Evolutionary conservation across 169 alveolate species (phyloP), one percentile per base, ranked within the genome.

Genomic region (Eimeria necatrix): DNA sequence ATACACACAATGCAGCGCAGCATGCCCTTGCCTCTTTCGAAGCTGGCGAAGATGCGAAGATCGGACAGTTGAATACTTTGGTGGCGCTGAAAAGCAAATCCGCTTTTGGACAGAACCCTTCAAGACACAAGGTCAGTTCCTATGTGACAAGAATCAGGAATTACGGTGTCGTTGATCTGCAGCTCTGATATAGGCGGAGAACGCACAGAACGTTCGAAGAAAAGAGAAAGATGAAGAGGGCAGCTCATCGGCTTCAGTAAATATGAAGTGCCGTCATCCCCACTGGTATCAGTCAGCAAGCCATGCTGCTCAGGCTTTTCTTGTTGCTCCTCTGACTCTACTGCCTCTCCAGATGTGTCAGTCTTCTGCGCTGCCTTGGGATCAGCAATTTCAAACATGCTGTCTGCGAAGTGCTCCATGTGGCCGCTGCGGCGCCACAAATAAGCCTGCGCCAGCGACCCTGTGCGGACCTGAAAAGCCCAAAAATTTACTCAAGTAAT

Each of bases 391-490:
- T 24, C 74, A 26, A 93, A 97, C 97, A 98, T 96, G 95, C 98
- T 98, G 61, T 98, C 98, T 93, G 98, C 98, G 96, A 99, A 99
- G 97, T 98, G 99, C 90, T 98, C 98, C 97, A 99, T 99, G 98
- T 99, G 99, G 3, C 99, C 99, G 18, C 99, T 99, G 46, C 99
- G 98, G 96, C 98, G 98, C 97, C 96, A 96, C 46, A 99, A 97
- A 91, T 98, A 98, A 61, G 98, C 97, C 94, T 99, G 98, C 96
- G 93, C 99, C 48, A 99, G 97, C 96, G 99, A 98, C 49, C 99
- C 99, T 0, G 99, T 97, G 80, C 98, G 98, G 48, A 99, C 99
- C 95, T 96, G 91, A n/a, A 52, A 8, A 20, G 91, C 74, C 51
- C n/a, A 32, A 48, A 83, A 6, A 56, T 24, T 0, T 32, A 32